Percentiles rank a stretch among this genome's conserved stretches.
phyloP scores from a whole-genome alignment of 2,329 filamentous ascomycete genomes.

The Sphaerostilbella broomeana region DNA sequence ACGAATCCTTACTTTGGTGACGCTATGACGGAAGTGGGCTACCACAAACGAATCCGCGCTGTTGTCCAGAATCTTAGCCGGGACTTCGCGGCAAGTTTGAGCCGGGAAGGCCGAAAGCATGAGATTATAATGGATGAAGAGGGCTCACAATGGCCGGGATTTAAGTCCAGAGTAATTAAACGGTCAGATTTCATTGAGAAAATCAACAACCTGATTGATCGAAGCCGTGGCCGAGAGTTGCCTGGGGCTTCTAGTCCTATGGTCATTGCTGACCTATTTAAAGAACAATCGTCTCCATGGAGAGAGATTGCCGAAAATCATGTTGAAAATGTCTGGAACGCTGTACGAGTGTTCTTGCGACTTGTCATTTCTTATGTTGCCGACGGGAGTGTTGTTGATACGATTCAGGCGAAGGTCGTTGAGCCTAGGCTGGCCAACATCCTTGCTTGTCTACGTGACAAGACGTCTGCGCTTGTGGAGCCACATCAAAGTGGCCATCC shows the following conservation, averaged over 20 bases:
- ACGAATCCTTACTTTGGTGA: conserved; percentile 43
- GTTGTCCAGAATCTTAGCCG: conserved; percentile 44
- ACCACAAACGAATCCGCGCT: conserved; percentile 44
- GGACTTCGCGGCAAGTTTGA: conserved; percentile 41
- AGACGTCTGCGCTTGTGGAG: conserved; percentile 38
- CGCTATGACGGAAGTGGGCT: conserved; percentile 24
- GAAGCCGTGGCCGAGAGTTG: conserved; percentile 41
- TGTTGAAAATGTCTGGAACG: conserved; percentile 14
- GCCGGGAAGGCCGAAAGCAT: conserved; percentile 31
- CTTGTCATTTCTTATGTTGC: conserved; percentile 14
- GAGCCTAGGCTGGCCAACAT: conserved; percentile 16
- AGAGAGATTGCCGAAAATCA: conserved; percentile 31
- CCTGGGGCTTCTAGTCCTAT: conserved; percentile 55
- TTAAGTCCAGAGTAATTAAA: conserved; percentile 1
- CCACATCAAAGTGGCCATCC: conserved; percentile 38
- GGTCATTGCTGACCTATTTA: conserved; percentile 53
- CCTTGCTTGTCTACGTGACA: conserved; percentile 27
- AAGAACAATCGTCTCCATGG: conserved; percentile 53
- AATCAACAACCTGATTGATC: conserved; percentile 18
- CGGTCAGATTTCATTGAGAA: conserved; percentile 17
- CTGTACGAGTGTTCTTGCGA: conserved; percentile 9
- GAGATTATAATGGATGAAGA: neutral
- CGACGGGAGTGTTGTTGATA: conserved; percentile 12
- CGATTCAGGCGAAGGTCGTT: conserved; percentile 15
- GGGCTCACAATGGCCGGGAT: neutral